Evolutionary conservation across 1,284 basidiomycete species (phyloP), one percentile per base, ranked within the genome.

Genomic region (Porogramme epimiltina): DNA sequence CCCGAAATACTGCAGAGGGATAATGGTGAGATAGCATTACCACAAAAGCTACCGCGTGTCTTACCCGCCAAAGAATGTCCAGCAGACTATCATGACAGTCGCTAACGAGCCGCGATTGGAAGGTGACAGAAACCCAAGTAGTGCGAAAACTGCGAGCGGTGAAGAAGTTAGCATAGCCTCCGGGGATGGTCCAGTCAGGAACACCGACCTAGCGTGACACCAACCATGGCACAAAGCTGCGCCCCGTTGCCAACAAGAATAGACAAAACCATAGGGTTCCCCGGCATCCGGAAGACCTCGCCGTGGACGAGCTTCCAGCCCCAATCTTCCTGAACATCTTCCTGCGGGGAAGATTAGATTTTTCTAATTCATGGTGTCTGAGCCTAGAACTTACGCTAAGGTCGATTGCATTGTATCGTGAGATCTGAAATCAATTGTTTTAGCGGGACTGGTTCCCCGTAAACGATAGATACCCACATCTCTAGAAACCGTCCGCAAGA

Each of bases 271-370:
- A 95, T 85, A 0, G 92, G 84, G 51, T 89, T 81, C 42, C 75
- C 71, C 0, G 96, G 96, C 3, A 89, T 77, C 25, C 96, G 85
- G 79, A 98, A 98, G 15, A 99, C 93, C 71, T 99, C 96, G 25
- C 93, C 95, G 63, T 98, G 95, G 10, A 98, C 85, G 18, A 96
- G 81, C 66, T 98, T 98, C 96, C 96, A 99, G 3, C 96, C 96
- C 79, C 91, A 98, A 65, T 99, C 96, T 72, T 98, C 95, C 73
- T 97, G 95, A 0, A 98, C 91, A 62, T 98, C 95, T 69, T 98
- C 95, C 85, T 93, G 62, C 28, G 49, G 55, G 54, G 39, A 42
- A 42, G 51, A 43, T 52, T n/a, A 58, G 43, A 13, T 15, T 47
- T 39, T 16, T 40, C 4, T 2, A 19, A 37, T 22, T 65, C 55